Evolutionary conservation across 2,329 filamentous ascomycete species (phyloP).

Genomic region (Dendrostoma leiphaemia): DNA sequence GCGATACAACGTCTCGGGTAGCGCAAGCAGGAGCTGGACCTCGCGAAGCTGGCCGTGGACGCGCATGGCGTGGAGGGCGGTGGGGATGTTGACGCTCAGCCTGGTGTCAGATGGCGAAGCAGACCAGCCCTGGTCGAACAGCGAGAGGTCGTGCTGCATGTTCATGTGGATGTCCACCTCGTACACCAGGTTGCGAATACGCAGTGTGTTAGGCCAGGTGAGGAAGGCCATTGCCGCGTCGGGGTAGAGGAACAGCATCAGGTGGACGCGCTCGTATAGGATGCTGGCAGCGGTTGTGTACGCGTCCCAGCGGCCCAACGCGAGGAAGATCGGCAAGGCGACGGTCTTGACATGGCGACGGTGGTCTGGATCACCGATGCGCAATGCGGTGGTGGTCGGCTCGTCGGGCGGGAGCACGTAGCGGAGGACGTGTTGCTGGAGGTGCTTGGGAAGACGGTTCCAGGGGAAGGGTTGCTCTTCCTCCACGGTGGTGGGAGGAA

Average conservation of each 20-base stretch:
- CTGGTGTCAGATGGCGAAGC: neutral
- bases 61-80: constrained; percentile 10
- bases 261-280: constrained; percentile 3
- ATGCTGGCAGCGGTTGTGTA: constrained; percentile 3
- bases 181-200: constrained; percentile 1
- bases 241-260: neutral
- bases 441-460: neutral
- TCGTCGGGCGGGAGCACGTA: constrained; percentile 1
- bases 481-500: neutral
- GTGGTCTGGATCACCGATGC: neutral
- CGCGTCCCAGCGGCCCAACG: constrained; percentile 2
- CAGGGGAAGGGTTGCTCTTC: neutral
- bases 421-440: constrained; percentile 3
- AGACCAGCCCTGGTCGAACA: constrained; percentile 8
- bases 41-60: neutral
- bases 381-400: neutral
- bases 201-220: neutral
- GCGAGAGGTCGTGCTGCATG: constrained; percentile 2
- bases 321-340: constrained; percentile 9
- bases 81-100: constrained; percentile 6
- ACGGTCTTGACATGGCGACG: neutral
- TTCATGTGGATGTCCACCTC: neutral
- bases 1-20: neutral
- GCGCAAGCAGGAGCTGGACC: neutral
- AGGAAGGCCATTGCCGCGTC: constrained; percentile 10